phyloP scores from a whole-genome alignment of 2,329 filamentous ascomycete genomes.

The Aureobasidium pullulans region DNA sequence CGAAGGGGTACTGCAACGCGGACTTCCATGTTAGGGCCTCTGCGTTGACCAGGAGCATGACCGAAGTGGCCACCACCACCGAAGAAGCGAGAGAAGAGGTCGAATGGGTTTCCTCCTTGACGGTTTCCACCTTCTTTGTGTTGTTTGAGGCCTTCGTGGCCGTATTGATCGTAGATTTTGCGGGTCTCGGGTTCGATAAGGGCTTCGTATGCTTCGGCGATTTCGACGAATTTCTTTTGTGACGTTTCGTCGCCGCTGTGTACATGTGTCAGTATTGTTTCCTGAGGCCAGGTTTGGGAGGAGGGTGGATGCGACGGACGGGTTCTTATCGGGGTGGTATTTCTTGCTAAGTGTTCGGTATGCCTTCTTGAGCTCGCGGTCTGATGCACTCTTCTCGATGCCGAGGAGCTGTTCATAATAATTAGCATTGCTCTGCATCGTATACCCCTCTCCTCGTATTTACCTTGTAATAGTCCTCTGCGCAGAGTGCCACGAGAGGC shows the following conservation, averaged over 20 bases:
- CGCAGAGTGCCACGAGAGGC: slow-evolving; percentile 36
- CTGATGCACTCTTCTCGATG: slow-evolving; percentile 68
- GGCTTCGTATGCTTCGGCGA: slow-evolving; percentile 92
- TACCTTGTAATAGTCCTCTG: slow-evolving; percentile 75
- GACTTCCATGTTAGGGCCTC: slow-evolving; percentile 84
- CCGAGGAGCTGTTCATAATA: slow-evolving; percentile 60
- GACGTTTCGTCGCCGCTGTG: slow-evolving; percentile 67
- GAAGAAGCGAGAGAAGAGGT: slow-evolving; percentile 95
- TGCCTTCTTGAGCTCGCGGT: slow-evolving; percentile 86
- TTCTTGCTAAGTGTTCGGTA: slow-evolving; percentile 91
- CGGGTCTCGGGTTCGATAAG: slow-evolving; percentile 73
- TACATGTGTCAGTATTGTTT: neutral
- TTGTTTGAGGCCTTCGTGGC: slow-evolving; percentile 82
- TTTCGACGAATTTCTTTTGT: slow-evolving; percentile 84
- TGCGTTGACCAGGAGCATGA: slow-evolving; percentile 60
- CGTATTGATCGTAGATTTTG: slow-evolving; percentile 88
- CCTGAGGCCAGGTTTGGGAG: neutral
- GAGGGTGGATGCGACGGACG: slow-evolving; percentile 47
- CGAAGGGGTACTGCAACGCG: slow-evolving; percentile 69
- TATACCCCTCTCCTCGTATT: slow-evolving; percentile 5
- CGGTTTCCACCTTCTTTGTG: slow-evolving; percentile 59
- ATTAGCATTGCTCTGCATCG: slow-evolving; percentile 5
- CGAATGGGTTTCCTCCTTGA: slow-evolving; percentile 74
- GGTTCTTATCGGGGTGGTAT: slow-evolving; percentile 96
- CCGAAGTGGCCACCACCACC: slow-evolving; percentile 82